Evolutionary conservation across 345 rosid species (phyloP).

Genomic region (Rhodamnia rubescens): DNA sequence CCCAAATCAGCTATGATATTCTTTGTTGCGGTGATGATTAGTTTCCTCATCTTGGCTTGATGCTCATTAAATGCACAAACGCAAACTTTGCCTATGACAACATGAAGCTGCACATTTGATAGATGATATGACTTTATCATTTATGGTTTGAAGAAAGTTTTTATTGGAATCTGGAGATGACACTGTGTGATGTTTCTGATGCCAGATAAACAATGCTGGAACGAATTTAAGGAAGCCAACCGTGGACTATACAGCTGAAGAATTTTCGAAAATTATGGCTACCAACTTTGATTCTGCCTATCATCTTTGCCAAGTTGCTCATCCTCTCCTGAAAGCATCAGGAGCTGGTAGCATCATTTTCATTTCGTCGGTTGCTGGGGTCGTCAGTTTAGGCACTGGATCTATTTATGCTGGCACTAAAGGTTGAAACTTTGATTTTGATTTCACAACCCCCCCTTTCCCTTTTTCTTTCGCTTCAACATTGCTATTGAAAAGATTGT

Average conservation of each 20-base stretch:
- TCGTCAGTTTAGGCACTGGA: constrained; percentile 33
- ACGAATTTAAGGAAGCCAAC: constrained; percentile 79
- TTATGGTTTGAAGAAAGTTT: not conserved
- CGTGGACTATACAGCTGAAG: constrained; percentile 55
- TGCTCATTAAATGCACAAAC: not conserved
- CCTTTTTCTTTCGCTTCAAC: not conserved
- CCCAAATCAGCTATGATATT: not conserved
- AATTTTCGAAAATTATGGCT: constrained; percentile 39
- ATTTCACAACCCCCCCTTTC: too few relatives aligned
- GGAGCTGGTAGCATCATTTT: constrained; percentile 71
- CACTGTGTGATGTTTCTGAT: not conserved
- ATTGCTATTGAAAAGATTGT: not conserved
- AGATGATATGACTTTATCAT: not conserved
- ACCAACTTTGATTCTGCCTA: constrained; percentile 72
- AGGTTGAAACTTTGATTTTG: constrained; percentile 26
- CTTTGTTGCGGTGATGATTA: not conserved
- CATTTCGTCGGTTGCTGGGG: constrained; percentile 78
- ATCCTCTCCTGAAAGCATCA: constrained; percentile 82
- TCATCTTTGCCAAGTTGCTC: constrained; percentile 69
- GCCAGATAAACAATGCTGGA: constrained; percentile 82
- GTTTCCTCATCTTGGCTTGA: not conserved
- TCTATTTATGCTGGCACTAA: constrained; percentile 65
- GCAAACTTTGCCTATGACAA: not conserved
- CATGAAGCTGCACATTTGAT: not conserved
- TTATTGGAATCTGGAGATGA: not conserved